Evolutionary conservation across 176 grass and related monocot genomes (phyloP).

Genomic region (Panicum miliaceum): DNA sequence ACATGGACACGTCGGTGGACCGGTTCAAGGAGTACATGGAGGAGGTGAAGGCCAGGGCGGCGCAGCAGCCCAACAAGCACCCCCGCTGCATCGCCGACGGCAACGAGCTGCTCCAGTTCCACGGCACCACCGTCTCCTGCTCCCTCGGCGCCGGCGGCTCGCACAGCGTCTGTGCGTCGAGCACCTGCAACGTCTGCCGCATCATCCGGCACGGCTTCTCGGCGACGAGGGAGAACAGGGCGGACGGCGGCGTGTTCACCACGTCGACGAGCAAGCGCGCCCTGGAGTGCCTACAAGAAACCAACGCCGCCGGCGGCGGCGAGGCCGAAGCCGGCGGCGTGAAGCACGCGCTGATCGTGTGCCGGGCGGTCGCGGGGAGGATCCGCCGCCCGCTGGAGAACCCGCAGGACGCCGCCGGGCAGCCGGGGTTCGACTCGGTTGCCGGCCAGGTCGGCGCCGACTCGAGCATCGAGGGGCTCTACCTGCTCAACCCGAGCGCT

Average conservation of each 20-base stretch:
- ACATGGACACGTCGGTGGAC: conserved; percentile 50
- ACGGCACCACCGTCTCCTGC: conserved; percentile 62
- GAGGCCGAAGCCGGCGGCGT: neutral
- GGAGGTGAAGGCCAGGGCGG: conserved; percentile 60
- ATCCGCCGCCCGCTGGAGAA: conserved; percentile 75
- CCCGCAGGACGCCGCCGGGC: conserved; percentile 41
- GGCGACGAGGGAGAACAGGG: conserved; percentile 47
- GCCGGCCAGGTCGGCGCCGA: conserved; percentile 62
- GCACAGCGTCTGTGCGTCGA: conserved; percentile 58
- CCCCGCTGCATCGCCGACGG: conserved; percentile 81
- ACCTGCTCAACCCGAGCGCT: conserved; percentile 66
- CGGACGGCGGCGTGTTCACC: conserved; percentile 64
- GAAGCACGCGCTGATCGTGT: conserved; percentile 65
- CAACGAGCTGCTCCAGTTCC: conserved; percentile 86
- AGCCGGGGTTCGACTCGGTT: conserved; percentile 76
- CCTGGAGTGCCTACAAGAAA: conserved; percentile 48
- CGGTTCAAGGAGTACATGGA: conserved; percentile 73
- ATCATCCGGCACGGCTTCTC: conserved; percentile 74
- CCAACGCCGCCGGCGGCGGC: neutral
- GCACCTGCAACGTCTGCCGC: conserved; percentile 66
- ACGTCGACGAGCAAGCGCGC: conserved; percentile 69
- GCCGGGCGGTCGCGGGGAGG: conserved; percentile 78
- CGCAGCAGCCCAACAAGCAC: conserved; percentile 66
- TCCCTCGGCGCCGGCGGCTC: conserved; percentile 59
- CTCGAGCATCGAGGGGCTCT: conserved; percentile 66